These are phyloP conservation scores for Aphanomyces astaci DNA, from an alignment of 352 stramenopile genomes.

Conservation along the genomic window DNA sequence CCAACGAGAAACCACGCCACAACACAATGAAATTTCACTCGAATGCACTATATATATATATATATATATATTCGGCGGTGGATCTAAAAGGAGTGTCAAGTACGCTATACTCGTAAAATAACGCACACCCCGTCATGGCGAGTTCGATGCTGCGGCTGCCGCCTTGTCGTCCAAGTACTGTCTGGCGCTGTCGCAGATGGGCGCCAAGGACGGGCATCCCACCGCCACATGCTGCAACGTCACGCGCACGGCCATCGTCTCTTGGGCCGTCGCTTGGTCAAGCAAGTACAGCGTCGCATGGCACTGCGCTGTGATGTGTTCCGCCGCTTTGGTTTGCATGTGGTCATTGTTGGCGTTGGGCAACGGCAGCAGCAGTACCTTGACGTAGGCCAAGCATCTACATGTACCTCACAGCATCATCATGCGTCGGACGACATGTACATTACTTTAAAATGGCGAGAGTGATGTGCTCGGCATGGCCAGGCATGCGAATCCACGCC, in stretches of 20 bases:
- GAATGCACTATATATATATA: too few relatives aligned
- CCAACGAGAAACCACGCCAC: too few relatives aligned
- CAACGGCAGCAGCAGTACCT: background rate
- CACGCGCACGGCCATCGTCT: background rate
- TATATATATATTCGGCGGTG: too few relatives aligned
- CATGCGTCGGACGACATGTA: background rate
- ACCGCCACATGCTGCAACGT: background rate
- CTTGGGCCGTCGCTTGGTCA: background rate
- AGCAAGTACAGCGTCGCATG: background rate
- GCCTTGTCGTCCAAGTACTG: background rate
- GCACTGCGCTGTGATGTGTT: background rate
- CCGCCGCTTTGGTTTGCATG: background rate
- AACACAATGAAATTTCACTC: too few relatives aligned
- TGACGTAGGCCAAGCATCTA: background rate
- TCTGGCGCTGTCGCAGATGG: background rate
- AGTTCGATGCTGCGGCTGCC: background rate
- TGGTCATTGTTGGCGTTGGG: background rate
- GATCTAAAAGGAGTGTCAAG: too few relatives aligned
- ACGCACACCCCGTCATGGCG: too few relatives aligned
- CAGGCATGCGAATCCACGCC: constrained; percentile 60
- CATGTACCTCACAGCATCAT: too few relatives aligned
- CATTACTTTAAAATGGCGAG: constrained; percentile 48
- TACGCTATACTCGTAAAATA: too few relatives aligned
- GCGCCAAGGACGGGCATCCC: background rate
- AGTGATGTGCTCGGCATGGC: constrained; percentile 58